Evolutionary conservation across 306 rosid genomes (phyloP).

Genomic region (cucumber (Cucumis sativus)): DNA sequence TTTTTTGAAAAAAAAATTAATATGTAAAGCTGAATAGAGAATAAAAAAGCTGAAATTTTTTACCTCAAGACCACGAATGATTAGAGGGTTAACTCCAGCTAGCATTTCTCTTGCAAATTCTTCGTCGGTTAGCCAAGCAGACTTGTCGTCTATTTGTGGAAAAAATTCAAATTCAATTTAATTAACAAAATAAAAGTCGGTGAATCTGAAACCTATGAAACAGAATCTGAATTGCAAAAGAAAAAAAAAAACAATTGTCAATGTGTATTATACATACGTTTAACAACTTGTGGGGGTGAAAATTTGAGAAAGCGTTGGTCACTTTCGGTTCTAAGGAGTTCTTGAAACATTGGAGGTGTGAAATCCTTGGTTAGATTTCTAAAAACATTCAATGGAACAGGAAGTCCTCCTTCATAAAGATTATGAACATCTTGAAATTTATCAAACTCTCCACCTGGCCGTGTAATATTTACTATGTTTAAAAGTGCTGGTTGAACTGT

Average conservation of each 20-base stretch:
- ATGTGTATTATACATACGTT: constrained; percentile 24
- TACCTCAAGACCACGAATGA: constrained; percentile 49
- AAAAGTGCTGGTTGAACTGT: constrained; percentile 48
- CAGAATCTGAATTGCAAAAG: too few relatives aligned
- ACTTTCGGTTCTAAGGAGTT: constrained; percentile 54
- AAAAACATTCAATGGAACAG: constrained; percentile 32
- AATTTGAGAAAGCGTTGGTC: constrained; percentile 33
- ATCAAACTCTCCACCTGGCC: constrained; percentile 38
- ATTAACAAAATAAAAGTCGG: too few relatives aligned
- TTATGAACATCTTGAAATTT: constrained; percentile 42
- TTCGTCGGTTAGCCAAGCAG: constrained; percentile 44
- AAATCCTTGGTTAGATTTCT: constrained; percentile 32
- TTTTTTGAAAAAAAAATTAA: background rate
- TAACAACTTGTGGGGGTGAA: constrained; percentile 66
- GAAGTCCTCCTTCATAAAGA: constrained; percentile 66
- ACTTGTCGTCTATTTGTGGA: constrained; percentile 32
- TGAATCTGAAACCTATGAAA: too few relatives aligned
- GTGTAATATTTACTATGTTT: constrained; percentile 29
- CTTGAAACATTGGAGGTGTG: constrained; percentile 49
- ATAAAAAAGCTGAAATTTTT: too few relatives aligned
- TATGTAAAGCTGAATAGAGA: too few relatives aligned
- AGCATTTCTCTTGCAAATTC: constrained; percentile 87
- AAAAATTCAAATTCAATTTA: too few relatives aligned
- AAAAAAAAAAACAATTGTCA: too few relatives aligned
- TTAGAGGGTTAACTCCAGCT: constrained; percentile 72